Evolutionary conservation across 192 early-diverging fungal genomes (phyloP), one percentile per base, ranked within the genome.

Genomic region (Rhizoclosmatium sp.): DNA sequence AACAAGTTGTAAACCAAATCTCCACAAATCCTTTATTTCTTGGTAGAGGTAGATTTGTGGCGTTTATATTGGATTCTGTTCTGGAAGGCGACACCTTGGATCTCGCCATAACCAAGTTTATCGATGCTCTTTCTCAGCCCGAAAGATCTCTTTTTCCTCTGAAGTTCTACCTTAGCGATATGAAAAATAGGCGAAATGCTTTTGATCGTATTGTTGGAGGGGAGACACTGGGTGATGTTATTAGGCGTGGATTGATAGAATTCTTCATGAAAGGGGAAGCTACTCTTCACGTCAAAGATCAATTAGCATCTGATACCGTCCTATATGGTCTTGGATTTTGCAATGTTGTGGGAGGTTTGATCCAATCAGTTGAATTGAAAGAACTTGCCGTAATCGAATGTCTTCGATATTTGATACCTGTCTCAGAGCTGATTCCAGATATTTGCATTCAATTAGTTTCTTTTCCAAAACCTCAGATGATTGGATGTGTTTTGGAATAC

Each of bases 401-500:
- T 59, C 69, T 82, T 42, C 81, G 81, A 40, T 82, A 79, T 45
- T 56, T 82, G 41, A 54, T 82, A 21, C 81, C 81, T 41, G 82
- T 82, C 62, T 59, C 78, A 10, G 65, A 82, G 76, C 56, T 82
- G n/a, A 71, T 82, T 59, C 5, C 19, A 67, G 39, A 14, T 56
- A 47, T 71, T 14, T 46, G n/a, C 12, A 39, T 31, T 56, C 70
- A 58, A 56, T 40, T 71, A 49, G 14, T 56, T 46, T 16, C 1
- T 12, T 74, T 42, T 65, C 69, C 69, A 45, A 82, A 76, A n/a
- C 78, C 81, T 59, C 73, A 74, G 41, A 82, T 75, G 67, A 58
- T 82, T 81, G 81, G 80, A 2, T 81, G 70, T 45, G 44, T 82
- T 56, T 7, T 82, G 80, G 81, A 82, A 44, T 82, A 82, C 75